Conservation (phyloP, 495 filamentous ascomycete genomes). For the Hamigera avellanea region DNA sequence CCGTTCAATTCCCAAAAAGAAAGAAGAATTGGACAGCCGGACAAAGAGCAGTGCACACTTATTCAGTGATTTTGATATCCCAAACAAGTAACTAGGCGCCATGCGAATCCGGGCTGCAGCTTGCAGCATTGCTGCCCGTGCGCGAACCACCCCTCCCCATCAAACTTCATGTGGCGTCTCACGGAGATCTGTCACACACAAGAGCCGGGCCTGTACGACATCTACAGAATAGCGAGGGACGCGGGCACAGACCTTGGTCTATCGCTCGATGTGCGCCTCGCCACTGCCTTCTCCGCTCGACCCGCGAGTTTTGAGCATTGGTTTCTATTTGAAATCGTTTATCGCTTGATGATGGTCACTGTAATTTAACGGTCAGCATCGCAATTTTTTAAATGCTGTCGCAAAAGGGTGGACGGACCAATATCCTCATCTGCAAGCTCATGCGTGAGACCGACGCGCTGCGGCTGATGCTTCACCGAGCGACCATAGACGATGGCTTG, state of each 20-base stretch:
- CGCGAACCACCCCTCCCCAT: conserved; percentile 17
- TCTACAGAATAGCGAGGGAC: conserved; percentile 9
- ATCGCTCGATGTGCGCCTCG: too few species aligned
- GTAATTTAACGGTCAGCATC: conserved; percentile 26
- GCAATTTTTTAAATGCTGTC: conserved; percentile 1
- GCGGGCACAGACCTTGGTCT: conserved; percentile 10
- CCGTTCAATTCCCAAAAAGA: conserved; percentile 14
- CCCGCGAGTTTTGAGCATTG: conserved; percentile 16
- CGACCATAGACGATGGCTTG: conserved; percentile 91
- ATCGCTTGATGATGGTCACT: conserved; percentile 96
- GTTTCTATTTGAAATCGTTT: conserved; percentile 23
- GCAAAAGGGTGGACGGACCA: conserved; percentile 46
- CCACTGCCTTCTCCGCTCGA: conserved; percentile 14
- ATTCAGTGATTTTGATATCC: conserved; percentile 13
- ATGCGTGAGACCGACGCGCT: conserved; percentile 83
- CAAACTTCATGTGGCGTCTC: conserved; percentile 23
- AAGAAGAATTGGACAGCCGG: too few species aligned
- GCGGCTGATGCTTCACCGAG: conserved; percentile 97
- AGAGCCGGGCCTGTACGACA: conserved; percentile 7
- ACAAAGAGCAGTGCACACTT: conserved; percentile 6
- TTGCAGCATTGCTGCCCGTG: conserved; percentile 23
- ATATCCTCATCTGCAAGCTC: conserved; percentile 96
- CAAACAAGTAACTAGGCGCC: conserved; percentile 10
- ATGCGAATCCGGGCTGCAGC: conserved; percentile 15
- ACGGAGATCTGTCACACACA: conserved; percentile 20